Conservation (phyloP, 2,329 filamentous ascomycete genomes). For the Coniochaeta hoffmannii region DNA sequence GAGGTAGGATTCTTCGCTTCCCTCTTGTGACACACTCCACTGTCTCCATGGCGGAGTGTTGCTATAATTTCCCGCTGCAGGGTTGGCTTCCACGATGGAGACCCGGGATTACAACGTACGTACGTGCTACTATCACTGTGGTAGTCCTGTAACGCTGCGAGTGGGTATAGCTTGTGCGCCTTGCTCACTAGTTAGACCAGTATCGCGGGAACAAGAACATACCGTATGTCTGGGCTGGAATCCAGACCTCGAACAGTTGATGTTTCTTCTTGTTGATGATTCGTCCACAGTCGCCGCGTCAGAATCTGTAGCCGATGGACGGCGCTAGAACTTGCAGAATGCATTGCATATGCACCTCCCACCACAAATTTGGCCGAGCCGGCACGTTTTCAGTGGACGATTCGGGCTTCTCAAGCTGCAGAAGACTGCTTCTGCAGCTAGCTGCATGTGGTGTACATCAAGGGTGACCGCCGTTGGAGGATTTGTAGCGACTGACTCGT, state of each 20-base stretch:
- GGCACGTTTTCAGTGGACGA: background rate
- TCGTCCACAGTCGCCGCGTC: conserved; percentile 1
- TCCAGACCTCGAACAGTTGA: background rate
- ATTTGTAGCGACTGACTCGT: background rate
- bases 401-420: no score
- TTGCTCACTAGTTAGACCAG: no score
- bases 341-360: background rate
- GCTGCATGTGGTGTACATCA: background rate
- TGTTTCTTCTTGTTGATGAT: background rate
- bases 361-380: background rate
- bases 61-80: conserved; percentile 1
- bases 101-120: no score
- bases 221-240: background rate
- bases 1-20: background rate
- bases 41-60: background rate
- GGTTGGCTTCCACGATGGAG: background rate
- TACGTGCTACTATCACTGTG: no score
- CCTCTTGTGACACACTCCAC: background rate
- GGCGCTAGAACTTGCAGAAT: background rate
- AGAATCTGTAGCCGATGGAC: background rate
- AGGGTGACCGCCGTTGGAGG: background rate
- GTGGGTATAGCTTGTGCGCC: no score
- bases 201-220: no score
- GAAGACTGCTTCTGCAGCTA: background rate
- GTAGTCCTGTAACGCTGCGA: background rate